Conservation (phyloP, 179 eudicot genomes). For the Spinacia oleracea region DNA sequence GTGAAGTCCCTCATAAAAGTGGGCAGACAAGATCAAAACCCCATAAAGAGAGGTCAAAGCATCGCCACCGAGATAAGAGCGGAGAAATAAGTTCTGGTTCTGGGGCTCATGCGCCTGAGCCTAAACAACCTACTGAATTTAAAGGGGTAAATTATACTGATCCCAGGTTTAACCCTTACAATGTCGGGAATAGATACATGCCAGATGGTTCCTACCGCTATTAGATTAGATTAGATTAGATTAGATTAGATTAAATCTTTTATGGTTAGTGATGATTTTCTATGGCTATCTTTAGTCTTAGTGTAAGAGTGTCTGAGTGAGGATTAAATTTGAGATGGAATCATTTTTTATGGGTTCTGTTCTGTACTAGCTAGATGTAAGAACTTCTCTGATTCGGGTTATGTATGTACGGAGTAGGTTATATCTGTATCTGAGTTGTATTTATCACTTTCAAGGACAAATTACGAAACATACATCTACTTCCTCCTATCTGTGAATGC, state of each 20-base stretch:
- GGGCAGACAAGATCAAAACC: conserved; percentile 60
- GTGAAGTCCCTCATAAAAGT: conserved; percentile 47
- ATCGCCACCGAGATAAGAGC: conserved; percentile 74
- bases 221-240: conserved; percentile 39
- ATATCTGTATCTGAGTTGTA: not conserved
- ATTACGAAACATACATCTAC: not conserved
- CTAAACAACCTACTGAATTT: conserved; percentile 55
- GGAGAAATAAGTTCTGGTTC: conserved; percentile 51
- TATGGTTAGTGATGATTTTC: not conserved
- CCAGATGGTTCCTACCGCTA: conserved; percentile 61
- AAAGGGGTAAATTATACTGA: conserved; percentile 51
- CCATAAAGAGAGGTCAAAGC: conserved; percentile 85
- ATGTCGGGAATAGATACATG: conserved; percentile 54
- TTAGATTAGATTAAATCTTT: conserved; percentile 34
- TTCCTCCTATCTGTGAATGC: not conserved
- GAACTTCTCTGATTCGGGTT: not conserved
- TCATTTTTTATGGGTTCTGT: not conserved
- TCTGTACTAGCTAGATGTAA: not conserved
- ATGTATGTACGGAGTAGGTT: conserved; percentile 11
- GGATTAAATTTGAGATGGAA: not conserved
- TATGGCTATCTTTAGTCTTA: not conserved
- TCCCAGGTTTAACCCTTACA: conserved; percentile 64
- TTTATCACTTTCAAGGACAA: not conserved
- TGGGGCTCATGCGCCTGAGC: conserved; percentile 41
- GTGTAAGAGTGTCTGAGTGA: not conserved